Base-by-base conservation (phyloP, 2,329 filamentous ascomycete species). In the Alternaria postmessia region DNA sequence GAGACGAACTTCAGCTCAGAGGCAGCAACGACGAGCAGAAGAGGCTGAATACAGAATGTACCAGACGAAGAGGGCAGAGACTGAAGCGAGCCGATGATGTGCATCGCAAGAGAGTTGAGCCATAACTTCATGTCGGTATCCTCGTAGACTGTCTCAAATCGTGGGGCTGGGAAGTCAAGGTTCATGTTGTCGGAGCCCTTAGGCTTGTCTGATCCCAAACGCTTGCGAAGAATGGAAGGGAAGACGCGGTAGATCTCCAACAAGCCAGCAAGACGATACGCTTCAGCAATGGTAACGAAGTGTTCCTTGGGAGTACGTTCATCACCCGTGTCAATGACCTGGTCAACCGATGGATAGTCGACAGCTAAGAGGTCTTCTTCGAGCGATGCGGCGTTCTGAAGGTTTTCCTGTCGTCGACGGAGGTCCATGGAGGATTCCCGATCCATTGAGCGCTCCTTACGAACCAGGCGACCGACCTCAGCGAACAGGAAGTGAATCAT, bases 161-260 rank as follows among this genome's bases (percentile, higher is more conserved):
- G 70, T 6, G 70, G 73, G 34, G 71, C 73, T 0, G 76, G 72
- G 20, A 77, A 77, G 22, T 68, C 62, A 51, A 76, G 73, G 51
- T 75, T 68, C 16, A 74, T 66, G 18, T 62, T 72, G 18, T 67
- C 69, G 20, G 62, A 59, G 26, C 66, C 67, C 34, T 65, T 65
- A 38, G 66, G 58, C 26, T 67, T 69, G 53, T 70, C 69, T 11
- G 61, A 75, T 56, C 66, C 74, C 9, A 85, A 66, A 44, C 83
- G 80, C 34, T 78, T 79, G n/a, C 77, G 78, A 1, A 85, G 75
- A 36, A 85, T 75, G 30, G 83, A 81, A 3, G 85, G 85, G 57
- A 86, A 86, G 30, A 83, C 81, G 24, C 82, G 81, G 66, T 87
- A 87, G 20, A 87, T 70, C 63, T 87, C 84, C 46, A 87, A 75